These are phyloP conservation scores for Stachybotrys elegans DNA, from an alignment of 2,329 filamentous ascomycete genomes.

Conservation along the genomic window DNA sequence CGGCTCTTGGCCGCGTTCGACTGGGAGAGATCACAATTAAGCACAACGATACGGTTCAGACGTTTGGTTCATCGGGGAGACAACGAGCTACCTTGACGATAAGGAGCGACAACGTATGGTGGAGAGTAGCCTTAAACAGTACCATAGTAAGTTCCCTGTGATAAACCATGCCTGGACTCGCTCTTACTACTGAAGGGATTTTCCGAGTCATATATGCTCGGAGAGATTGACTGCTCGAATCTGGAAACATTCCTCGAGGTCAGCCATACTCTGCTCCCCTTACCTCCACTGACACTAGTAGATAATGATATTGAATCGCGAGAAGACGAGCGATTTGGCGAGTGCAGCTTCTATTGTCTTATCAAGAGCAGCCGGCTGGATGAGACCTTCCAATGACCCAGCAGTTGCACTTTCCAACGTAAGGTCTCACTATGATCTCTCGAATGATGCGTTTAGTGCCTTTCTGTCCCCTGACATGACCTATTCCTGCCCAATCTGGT, in stretches of 20 bases:
- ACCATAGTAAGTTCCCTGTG: constrained; percentile 4
- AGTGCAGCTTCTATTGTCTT: constrained; percentile 57
- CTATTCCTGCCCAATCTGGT: constrained; percentile 67
- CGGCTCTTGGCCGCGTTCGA: constrained; percentile 1
- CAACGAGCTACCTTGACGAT: neutral
- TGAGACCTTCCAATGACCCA: constrained; percentile 52
- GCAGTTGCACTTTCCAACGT: constrained; percentile 60
- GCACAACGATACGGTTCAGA: neutral
- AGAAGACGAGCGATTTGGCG: constrained; percentile 57
- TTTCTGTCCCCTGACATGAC: constrained; percentile 74
- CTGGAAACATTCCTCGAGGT: constrained; percentile 65
- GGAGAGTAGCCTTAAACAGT: constrained; percentile 1
- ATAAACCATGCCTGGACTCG: no score
- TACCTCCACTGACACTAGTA: constrained; percentile 20
- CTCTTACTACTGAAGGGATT: constrained; percentile 59
- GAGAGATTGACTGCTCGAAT: constrained; percentile 62
- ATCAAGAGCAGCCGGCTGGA: constrained; percentile 51
- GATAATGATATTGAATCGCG: constrained; percentile 68
- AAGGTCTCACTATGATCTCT: constrained; percentile 70
- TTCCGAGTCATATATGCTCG: constrained; percentile 68
- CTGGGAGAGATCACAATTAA: constrained; percentile 3
- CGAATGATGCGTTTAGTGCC: constrained; percentile 70
- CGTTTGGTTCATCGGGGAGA: neutral
- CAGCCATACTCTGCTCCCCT: constrained; percentile 11
- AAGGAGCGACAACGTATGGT: constrained; percentile 3